Conservation (phyloP, 1,284 basidiomycete species). For the Ustilago nuda region DNA sequence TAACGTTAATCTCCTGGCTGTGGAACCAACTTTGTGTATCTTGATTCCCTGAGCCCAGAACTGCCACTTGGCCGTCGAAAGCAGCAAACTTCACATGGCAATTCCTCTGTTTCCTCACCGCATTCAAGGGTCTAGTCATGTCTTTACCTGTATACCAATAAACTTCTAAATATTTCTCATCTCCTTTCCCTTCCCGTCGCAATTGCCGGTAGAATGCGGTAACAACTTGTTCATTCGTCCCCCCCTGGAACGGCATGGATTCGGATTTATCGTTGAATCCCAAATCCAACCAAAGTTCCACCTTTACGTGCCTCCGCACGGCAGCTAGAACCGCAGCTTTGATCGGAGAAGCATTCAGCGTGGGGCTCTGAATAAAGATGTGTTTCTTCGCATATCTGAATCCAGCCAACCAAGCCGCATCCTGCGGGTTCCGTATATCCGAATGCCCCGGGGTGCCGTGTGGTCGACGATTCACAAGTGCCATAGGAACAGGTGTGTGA, state of each 20-base stretch:
- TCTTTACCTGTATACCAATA: slow-evolving; percentile 78
- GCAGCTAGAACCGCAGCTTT: slow-evolving; percentile 77
- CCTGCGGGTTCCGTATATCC: slow-evolving; percentile 77
- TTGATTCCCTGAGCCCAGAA: slow-evolving; percentile 79
- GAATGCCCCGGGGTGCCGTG: slow-evolving; percentile 75
- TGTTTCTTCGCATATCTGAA: slow-evolving; percentile 77
- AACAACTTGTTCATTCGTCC: slow-evolving; percentile 82
- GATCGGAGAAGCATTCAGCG: slow-evolving; percentile 79
- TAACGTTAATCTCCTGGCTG: slow-evolving; percentile 80
- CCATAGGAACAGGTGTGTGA: slow-evolving; percentile 77
- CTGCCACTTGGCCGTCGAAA: slow-evolving; percentile 78
- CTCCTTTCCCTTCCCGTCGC: slow-evolving; percentile 60
- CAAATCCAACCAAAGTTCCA: slow-evolving; percentile 71
- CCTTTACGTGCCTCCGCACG: slow-evolving; percentile 76
- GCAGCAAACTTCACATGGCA: slow-evolving; percentile 78
- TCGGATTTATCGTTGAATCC: slow-evolving; percentile 73
- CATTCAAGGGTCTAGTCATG: slow-evolving; percentile 79
- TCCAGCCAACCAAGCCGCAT: slow-evolving; percentile 80
- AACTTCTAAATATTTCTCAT: slow-evolving; percentile 75
- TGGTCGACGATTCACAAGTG: slow-evolving; percentile 78
- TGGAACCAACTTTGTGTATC: slow-evolving; percentile 80
- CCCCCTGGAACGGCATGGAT: slow-evolving; percentile 81
- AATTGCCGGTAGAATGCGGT: slow-evolving; percentile 74
- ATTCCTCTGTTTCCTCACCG: slow-evolving; percentile 79
- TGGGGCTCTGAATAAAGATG: slow-evolving; percentile 78